These are phyloP conservation scores for Ganoderma sp. DNA, from an alignment of 1,284 basidiomycete genomes.

Conservation along the genomic window DNA sequence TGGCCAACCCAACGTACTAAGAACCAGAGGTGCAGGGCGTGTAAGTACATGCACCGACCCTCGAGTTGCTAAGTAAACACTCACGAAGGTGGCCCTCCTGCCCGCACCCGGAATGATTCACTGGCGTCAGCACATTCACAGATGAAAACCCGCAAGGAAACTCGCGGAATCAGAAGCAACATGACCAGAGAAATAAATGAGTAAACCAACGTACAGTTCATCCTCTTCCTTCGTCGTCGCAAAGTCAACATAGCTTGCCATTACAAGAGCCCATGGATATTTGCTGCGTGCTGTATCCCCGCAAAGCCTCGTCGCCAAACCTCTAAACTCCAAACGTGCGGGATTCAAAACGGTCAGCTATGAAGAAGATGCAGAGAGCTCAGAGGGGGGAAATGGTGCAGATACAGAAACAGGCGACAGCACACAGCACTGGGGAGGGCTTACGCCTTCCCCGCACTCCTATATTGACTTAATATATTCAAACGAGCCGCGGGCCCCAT, in stretches of 20 bases:
- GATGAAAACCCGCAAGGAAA: background rate
- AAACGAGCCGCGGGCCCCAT: background rate
- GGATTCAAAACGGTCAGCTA: background rate
- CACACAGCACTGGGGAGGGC: background rate
- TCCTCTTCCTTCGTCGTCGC: background rate
- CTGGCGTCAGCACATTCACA: background rate
- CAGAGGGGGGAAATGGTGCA: background rate
- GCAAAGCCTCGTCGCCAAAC: background rate
- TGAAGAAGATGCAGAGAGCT: background rate
- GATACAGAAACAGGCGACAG: background rate
- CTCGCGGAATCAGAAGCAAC: no score
- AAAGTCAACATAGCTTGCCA: background rate
- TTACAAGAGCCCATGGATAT: constrained; percentile 1
- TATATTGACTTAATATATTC: background rate
- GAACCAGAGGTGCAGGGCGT: background rate
- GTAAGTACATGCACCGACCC: background rate
- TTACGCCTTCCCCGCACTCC: background rate
- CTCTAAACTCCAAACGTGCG: background rate
- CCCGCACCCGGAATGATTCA: background rate
- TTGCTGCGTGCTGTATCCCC: background rate
- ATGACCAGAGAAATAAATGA: no score
- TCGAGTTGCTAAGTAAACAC: background rate
- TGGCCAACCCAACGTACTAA: constrained; percentile 55
- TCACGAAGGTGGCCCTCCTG: constrained; percentile 27
- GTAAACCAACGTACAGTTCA: background rate